A percentile compares a stretch with the other conserved stretches of the same genome.
Evolutionary conservation across 768 basidiomycete genomes (phyloP).

Genomic region (Clitopilus passeckerianus): DNA sequence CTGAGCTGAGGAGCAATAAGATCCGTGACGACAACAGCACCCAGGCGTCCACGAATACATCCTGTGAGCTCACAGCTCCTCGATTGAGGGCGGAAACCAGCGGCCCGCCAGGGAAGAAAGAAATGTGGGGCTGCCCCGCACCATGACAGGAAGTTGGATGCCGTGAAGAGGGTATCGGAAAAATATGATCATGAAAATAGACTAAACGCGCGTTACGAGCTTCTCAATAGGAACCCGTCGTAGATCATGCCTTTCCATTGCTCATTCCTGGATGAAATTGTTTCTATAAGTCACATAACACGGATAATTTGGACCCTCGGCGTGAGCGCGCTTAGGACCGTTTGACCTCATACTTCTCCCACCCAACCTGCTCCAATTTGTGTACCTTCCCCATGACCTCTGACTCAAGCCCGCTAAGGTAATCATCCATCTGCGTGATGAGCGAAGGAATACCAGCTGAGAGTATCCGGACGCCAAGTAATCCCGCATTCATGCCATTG

Average conservation of each 20-base stretch:
- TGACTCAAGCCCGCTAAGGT: constrained; percentile 60
- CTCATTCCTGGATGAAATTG: background rate
- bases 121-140: background rate
- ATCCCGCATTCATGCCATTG: constrained; percentile 88
- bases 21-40: background rate
- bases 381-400: constrained; percentile 81
- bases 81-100: background rate
- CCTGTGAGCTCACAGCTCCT: background rate
- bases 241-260: background rate
- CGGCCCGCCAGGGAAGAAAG: constrained; percentile 9
- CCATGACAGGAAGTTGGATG: constrained; percentile 1
- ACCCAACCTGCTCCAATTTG: constrained; percentile 73
- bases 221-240: background rate
- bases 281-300: background rate
- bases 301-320: background rate
- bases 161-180: constrained; percentile 3
- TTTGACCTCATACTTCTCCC: constrained; percentile 73
- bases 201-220: constrained; percentile 4
- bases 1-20: too few relatives aligned
- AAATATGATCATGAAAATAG: constrained; percentile 9
- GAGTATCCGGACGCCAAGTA: constrained; percentile 90
- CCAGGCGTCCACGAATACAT: background rate
- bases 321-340: constrained; percentile 10
- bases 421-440: constrained; percentile 62
- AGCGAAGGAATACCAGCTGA: constrained; percentile 67